A percentile compares a stretch with the other conserved stretches of the same genome.
Evolutionary conservation across 495 filamentous ascomycete species (phyloP).

Genomic region (Cercophora newfieldiana): DNA sequence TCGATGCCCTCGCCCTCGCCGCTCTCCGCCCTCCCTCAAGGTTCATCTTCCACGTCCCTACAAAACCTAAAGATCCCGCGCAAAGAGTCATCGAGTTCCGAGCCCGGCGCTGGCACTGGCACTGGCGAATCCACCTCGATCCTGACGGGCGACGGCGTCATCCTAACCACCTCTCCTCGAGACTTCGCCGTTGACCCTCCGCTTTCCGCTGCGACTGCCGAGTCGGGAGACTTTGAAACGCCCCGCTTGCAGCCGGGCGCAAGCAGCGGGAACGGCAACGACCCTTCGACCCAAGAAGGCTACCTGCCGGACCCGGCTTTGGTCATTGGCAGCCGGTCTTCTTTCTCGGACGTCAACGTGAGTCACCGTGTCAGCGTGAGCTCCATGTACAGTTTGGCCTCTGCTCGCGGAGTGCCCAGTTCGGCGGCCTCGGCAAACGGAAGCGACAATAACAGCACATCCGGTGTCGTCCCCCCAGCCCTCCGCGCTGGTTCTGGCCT

Average conservation of each 20-base stretch:
- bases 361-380: constrained; percentile 65
- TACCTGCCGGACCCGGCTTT: constrained; percentile 49
- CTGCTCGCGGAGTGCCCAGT: constrained; percentile 49
- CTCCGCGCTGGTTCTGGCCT: constrained; percentile 36
- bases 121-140: constrained; percentile 20
- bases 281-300: constrained; percentile 30
- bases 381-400: constrained; percentile 64
- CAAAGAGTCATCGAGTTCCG: constrained; percentile 36
- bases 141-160: not conserved
- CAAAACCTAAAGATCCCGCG: constrained; percentile 28
- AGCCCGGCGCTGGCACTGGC: constrained; percentile 33
- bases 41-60: constrained; percentile 10
- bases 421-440: constrained; percentile 45
- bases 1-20: constrained; percentile 66
- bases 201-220: not conserved
- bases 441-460: constrained; percentile 41
- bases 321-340: constrained; percentile 40
- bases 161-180: constrained; percentile 21
- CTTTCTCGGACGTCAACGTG: constrained; percentile 41
- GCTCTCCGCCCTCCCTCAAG: constrained; percentile 27
- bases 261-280: constrained; percentile 18
- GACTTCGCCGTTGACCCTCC: constrained; percentile 29
- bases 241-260: constrained; percentile 39
- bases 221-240: constrained; percentile 43
- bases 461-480: constrained; percentile 14